phyloP scores from a whole-genome alignment of 1,284 basidiomycete genomes.

The Jaminaea rosea region DNA sequence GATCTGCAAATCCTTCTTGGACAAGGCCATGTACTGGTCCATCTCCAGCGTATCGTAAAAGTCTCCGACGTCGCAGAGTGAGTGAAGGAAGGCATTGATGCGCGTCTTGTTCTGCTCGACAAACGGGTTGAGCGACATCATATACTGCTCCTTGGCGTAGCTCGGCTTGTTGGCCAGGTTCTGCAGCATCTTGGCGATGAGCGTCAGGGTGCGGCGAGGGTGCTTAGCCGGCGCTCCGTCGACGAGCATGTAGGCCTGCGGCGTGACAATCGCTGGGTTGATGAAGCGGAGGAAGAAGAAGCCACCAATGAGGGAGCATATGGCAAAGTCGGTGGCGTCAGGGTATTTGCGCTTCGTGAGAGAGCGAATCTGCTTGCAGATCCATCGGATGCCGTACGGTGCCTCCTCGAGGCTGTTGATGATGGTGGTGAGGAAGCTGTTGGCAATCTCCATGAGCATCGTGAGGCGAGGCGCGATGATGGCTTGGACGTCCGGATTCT shows the following conservation, averaged over 20 bases:
- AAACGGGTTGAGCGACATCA: slow-evolving; percentile 96
- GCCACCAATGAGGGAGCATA: slow-evolving; percentile 94
- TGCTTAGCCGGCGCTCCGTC: slow-evolving; percentile 95
- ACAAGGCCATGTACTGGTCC: slow-evolving; percentile 99
- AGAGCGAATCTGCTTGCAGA: slow-evolving; percentile 97
- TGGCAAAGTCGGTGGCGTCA: slow-evolving; percentile 91
- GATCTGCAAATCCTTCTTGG: slow-evolving; percentile 96
- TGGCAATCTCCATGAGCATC: slow-evolving; percentile 98
- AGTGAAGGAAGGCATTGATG: slow-evolving; percentile 94
- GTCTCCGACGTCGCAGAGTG: slow-evolving; percentile 93
- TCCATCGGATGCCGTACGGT: slow-evolving; percentile 98
- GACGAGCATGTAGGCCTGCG: slow-evolving; percentile 98
- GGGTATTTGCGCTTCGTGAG: slow-evolving; percentile 97
- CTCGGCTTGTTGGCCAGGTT: slow-evolving; percentile 98
- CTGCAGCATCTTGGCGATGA: slow-evolving; percentile 99
- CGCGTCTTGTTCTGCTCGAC: slow-evolving; percentile 95
- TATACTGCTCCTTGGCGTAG: slow-evolving; percentile 94
- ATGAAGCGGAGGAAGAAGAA: slow-evolving; percentile 99
- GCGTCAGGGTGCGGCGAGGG: slow-evolving; percentile 83
- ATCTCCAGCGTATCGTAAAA: slow-evolving; percentile 99
- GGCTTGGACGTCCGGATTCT: slow-evolving; percentile 87
- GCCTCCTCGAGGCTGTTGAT: slow-evolving; percentile 95
- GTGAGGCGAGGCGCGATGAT: slow-evolving; percentile 91
- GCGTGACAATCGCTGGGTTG: slow-evolving; percentile 99
- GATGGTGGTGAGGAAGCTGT: slow-evolving; percentile 92